These are phyloP conservation scores for Mortierella sp. DNA, from an alignment of 371 early-diverging fungal species.

Conservation along the genomic window DNA sequence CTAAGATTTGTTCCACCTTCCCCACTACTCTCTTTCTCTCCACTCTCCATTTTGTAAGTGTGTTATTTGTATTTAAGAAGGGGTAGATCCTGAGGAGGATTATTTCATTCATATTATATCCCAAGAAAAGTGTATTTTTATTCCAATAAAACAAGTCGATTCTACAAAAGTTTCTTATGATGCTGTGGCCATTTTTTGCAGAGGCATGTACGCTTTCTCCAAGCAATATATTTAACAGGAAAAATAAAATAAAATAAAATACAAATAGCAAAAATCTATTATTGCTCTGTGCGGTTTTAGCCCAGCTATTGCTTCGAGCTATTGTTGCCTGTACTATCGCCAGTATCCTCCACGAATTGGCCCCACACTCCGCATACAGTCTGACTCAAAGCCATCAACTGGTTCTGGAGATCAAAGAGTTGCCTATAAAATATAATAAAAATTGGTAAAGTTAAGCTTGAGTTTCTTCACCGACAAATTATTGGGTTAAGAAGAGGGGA, in stretches of 20 bases:
- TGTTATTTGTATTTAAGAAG: neutral
- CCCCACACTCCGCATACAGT: constrained; percentile 27
- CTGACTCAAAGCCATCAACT: constrained; percentile 27
- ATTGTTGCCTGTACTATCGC: neutral
- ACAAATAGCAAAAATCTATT: neutral
- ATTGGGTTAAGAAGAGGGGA: neutral
- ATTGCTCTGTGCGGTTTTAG: neutral
- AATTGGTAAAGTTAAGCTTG: neutral
- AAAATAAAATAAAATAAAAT: constrained; percentile 3
- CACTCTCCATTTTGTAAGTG: neutral
- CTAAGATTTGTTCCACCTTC: neutral
- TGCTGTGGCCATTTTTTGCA: no score
- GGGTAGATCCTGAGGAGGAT: neutral
- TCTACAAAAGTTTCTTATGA: no score
- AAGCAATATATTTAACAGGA: no score
- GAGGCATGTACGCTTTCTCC: no score
- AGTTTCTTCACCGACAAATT: neutral
- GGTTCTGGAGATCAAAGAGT: constrained; percentile 40
- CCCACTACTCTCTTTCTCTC: neutral
- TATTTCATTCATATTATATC: neutral
- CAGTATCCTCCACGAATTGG: constrained; percentile 6
- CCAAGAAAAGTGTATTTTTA: neutral
- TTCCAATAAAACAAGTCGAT: constrained; percentile 4
- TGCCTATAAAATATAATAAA: constrained; percentile 27
- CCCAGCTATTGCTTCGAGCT: neutral